phyloP scores from a whole-genome alignment of 805 yeast genomes.

The Candida rishiriensis region DNA sequence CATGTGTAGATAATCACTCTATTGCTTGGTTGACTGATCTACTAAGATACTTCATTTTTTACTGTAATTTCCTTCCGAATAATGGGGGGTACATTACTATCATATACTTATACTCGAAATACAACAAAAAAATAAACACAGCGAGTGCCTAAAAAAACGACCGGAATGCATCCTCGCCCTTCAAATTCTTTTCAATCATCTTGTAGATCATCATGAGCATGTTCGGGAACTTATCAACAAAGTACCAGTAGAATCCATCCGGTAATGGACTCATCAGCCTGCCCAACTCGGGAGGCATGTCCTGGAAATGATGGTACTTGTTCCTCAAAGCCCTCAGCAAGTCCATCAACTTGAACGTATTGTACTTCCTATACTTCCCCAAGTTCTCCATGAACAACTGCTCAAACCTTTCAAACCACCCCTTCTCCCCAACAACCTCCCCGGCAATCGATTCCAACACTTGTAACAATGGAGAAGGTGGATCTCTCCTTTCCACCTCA shows the following conservation, averaged over 20 bases:
- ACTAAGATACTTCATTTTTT: too few species aligned
- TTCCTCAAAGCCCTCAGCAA: constrained; percentile 84
- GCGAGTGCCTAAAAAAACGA: constrained; percentile 32
- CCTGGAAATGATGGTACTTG: constrained; percentile 92
- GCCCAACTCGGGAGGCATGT: constrained; percentile 66
- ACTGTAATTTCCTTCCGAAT: too few species aligned
- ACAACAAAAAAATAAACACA: too few species aligned
- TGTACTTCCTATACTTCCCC: constrained; percentile 88
- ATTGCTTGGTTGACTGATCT: too few species aligned
- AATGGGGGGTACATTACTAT: too few species aligned
- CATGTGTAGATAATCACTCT: too few species aligned
- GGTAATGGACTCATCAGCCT: constrained; percentile 74
- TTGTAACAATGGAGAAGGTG: constrained; percentile 54
- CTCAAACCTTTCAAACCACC: constrained; percentile 80
- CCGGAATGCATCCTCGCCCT: constrained; percentile 58
- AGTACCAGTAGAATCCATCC: constrained; percentile 76
- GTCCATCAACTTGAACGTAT: constrained; percentile 74
- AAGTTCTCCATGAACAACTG: constrained; percentile 70
- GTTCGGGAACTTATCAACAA: constrained; percentile 69
- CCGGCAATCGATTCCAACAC: constrained; percentile 65
- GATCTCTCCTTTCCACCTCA: constrained; percentile 84
- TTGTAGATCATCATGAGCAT: constrained; percentile 71
- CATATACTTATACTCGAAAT: too few species aligned
- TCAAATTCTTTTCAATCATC: constrained; percentile 51
- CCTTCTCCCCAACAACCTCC: constrained; percentile 53